phyloP scores from a whole-genome alignment of 2,329 filamentous ascomycete species.

The Clonostachys sp. region DNA sequence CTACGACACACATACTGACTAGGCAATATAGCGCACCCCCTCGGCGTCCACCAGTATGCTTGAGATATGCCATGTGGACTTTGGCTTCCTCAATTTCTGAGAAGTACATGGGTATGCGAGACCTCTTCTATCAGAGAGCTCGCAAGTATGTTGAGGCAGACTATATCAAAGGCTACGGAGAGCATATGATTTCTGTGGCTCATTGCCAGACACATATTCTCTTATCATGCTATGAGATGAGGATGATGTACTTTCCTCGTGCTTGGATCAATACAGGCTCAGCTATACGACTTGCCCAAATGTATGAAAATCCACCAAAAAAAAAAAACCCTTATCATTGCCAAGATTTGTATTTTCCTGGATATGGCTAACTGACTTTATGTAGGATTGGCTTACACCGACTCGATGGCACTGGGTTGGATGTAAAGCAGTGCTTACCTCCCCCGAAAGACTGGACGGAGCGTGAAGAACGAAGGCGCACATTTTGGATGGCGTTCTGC shows the following conservation, averaged over 20 bases:
- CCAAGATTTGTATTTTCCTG: conserved; percentile 17
- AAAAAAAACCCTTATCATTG: too few species aligned
- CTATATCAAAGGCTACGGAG: conserved; percentile 88
- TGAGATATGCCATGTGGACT: conserved; percentile 97
- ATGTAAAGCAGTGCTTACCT: conserved; percentile 88
- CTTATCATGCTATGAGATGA: conserved; percentile 84
- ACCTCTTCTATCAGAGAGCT: conserved; percentile 84
- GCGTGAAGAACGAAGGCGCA: conserved; percentile 81
- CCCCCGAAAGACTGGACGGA: conserved; percentile 92
- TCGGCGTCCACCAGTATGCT: conserved; percentile 78
- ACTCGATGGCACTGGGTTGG: conserved; percentile 74
- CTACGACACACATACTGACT: conserved; percentile 4
- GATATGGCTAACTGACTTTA: conserved; percentile 34
- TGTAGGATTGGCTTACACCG: conserved; percentile 86
- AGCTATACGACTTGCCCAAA: conserved; percentile 75
- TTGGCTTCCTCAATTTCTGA: conserved; percentile 81
- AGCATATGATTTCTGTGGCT: conserved; percentile 78
- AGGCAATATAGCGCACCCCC: conserved; percentile 56
- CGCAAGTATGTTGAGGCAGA: conserved; percentile 88
- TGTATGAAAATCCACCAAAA: conserved; percentile 40
- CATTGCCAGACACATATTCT: conserved; percentile 84
- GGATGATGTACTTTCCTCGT: conserved; percentile 93
- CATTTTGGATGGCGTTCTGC: conserved; percentile 93
- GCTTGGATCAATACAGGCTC: conserved; percentile 91
- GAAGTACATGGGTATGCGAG: conserved; percentile 73